Conservation (phyloP, 2,329 filamentous ascomycete genomes). For the Fusarium sarcochroum region DNA sequence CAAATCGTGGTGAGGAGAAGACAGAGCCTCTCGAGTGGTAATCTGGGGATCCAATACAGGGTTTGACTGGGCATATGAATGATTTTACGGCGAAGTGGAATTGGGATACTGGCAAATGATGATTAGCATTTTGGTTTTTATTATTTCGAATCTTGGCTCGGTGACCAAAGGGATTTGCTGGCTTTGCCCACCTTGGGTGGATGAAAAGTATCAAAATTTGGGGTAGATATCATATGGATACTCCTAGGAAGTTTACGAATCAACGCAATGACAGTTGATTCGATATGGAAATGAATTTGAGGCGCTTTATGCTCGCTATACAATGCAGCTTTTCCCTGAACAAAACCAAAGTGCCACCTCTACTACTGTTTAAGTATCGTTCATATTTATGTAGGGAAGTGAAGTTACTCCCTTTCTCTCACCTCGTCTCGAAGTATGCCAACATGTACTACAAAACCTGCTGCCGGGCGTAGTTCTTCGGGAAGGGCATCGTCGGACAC, state of each 20-base stretch:
- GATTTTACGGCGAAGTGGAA: conserved; percentile 45
- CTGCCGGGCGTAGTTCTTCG: conserved; percentile 69
- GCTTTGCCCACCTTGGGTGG: conserved; percentile 19
- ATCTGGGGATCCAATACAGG: conserved; percentile 27
- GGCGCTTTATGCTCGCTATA: conserved; percentile 16
- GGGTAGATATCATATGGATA: conserved; percentile 20
- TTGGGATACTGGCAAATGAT: conserved; percentile 39
- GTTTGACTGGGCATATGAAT: conserved; percentile 20
- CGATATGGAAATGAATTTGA: conserved; percentile 18
- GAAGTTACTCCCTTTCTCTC: neutral
- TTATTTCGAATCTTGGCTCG: conserved; percentile 25
- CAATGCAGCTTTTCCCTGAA: neutral
- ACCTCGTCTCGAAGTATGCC: conserved; percentile 69
- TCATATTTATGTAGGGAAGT: neutral
- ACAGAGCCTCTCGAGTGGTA: conserved; percentile 93
- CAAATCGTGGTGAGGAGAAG: conserved; percentile 87
- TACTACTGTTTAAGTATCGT: neutral
- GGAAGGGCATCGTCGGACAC: conserved; percentile 75
- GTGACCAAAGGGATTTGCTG: conserved; percentile 28
- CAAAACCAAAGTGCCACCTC: neutral
- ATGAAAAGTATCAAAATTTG: conserved; percentile 35
- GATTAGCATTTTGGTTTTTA: conserved; percentile 40
- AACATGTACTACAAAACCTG: conserved; percentile 87
- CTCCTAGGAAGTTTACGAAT: conserved; percentile 32
- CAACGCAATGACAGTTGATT: conserved; percentile 25